A percentile compares a stretch with the other conserved stretches of the same genome.
Evolutionary conservation across 108 stramenopile species (phyloP).

Genomic region (Pseudonitzschia pungens): DNA sequence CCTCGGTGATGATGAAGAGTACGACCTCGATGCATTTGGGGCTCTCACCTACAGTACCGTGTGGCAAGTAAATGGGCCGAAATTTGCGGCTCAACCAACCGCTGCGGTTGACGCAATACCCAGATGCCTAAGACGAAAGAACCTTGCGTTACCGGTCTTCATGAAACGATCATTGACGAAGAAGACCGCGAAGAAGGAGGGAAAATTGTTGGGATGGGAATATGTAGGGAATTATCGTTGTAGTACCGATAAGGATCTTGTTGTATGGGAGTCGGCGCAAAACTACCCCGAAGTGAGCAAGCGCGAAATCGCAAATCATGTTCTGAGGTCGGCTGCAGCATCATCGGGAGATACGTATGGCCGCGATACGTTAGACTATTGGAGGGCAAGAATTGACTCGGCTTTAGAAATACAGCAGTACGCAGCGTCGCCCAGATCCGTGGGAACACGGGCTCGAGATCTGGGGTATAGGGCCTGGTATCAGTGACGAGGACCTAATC

Average conservation of each 20-base stretch:
- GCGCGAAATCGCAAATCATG: not conserved
- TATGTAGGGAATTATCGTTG: slow-evolving; percentile 14
- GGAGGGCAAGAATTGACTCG: too few relatives aligned
- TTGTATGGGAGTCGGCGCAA: not conserved
- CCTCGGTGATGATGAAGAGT: not conserved
- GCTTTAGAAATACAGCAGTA: not conserved
- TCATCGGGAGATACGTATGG: not conserved
- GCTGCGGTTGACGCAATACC: not conserved
- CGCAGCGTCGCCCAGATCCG: not conserved
- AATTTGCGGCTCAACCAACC: slow-evolving; percentile 8
- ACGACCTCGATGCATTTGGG: not conserved
- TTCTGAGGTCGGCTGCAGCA: not conserved
- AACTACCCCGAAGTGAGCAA: slow-evolving; percentile 1
- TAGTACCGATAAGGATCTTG: not conserved
- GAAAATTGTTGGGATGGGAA: slow-evolving; percentile 13
- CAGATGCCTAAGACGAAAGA: not conserved
- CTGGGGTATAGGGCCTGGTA: not conserved
- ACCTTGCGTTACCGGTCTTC: not conserved
- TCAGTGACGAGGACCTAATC: slow-evolving; percentile 12
- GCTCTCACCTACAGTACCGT: not conserved
- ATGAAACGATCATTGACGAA: slow-evolving; percentile 14
- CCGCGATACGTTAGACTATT: not conserved
- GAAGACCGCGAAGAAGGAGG: not conserved
- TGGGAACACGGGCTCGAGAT: not conserved
- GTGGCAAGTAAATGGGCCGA: slow-evolving; percentile 1